Evolutionary conservation across 192 early-diverging fungal species (phyloP).

Genomic region (Coemansia sp.): DNA sequence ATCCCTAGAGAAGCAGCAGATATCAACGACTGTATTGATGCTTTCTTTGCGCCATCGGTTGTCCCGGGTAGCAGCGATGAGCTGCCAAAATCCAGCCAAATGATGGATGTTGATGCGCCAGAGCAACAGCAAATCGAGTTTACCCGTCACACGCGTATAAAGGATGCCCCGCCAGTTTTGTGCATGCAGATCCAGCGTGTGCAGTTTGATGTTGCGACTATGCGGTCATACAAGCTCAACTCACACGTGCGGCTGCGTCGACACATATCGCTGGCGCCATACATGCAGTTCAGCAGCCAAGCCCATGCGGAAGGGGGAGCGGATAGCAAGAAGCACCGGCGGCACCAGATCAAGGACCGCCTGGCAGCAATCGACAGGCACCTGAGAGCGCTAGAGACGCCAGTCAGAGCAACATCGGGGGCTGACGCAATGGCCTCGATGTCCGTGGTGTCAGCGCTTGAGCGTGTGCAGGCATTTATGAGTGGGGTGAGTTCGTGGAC

Average conservation of each 20-base stretch:
- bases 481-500: constrained; percentile 33
- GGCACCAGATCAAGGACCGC: constrained; percentile 7
- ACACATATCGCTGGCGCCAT: constrained; percentile 63
- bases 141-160: constrained; percentile 19
- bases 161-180: constrained; percentile 63
- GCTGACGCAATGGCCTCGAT: not conserved
- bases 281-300: constrained; percentile 29
- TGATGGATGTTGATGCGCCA: constrained; percentile 15
- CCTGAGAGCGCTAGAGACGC: constrained; percentile 19
- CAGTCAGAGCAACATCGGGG: not conserved
- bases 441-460: constrained; percentile 34
- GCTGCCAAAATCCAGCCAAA: not conserved
- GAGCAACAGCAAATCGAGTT: not conserved
- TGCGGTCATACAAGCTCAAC: constrained; percentile 68
- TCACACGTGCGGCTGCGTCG: constrained; percentile 65
- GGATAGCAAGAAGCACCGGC: not conserved
- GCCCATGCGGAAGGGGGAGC: not conserved
- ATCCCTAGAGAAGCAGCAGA: constrained; percentile 25
- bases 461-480: constrained; percentile 29
- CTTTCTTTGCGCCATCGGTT: constrained; percentile 38
- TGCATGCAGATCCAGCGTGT: constrained; percentile 72
- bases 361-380: constrained; percentile 3
- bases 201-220: constrained; percentile 61
- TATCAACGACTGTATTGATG: constrained; percentile 51
- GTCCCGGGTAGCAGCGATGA: not conserved